phyloP scores from a whole-genome alignment of 1,284 basidiomycete species.

The Trametes pubescens region DNA sequence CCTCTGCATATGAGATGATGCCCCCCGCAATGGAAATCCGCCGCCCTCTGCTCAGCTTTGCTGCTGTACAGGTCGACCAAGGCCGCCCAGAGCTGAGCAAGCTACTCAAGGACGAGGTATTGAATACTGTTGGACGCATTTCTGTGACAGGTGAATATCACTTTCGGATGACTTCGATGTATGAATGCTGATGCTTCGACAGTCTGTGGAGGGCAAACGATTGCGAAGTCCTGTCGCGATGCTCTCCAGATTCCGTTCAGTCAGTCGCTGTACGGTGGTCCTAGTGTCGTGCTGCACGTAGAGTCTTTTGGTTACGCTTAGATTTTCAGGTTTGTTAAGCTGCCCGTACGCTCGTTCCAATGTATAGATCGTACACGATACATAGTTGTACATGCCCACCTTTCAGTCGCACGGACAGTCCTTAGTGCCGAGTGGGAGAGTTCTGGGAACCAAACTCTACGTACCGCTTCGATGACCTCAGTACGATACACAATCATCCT shows the following conservation, averaged over 20 bases:
- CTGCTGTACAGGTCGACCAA: constrained; percentile 35
- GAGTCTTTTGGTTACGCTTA: constrained; percentile 55
- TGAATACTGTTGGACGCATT: constrained; percentile 38
- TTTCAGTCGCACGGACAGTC: no score
- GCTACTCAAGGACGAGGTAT: constrained; percentile 39
- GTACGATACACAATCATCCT: no score
- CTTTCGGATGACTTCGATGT: neutral
- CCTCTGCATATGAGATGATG: neutral
- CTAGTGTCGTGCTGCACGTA: constrained; percentile 53
- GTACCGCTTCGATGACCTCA: no score
- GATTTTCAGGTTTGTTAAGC: neutral
- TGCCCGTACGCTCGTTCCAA: no score
- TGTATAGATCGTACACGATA: neutral
- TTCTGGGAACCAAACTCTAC: no score
- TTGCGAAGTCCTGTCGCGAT: constrained; percentile 48
- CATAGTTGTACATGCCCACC: no score
- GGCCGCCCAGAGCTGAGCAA: constrained; percentile 44
- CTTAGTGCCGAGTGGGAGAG: no score
- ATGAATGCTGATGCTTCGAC: neutral
- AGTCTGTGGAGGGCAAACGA: constrained; percentile 58
- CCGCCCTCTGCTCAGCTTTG: constrained; percentile 27
- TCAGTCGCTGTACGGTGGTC: constrained; percentile 49
- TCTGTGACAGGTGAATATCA: constrained; percentile 48
- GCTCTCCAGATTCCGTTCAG: constrained; percentile 50
- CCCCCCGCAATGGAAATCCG: constrained; percentile 10